Conservation (phyloP, 2,329 filamentous ascomycete genomes). For the Ceratocystis cacaofunesta region DNA sequence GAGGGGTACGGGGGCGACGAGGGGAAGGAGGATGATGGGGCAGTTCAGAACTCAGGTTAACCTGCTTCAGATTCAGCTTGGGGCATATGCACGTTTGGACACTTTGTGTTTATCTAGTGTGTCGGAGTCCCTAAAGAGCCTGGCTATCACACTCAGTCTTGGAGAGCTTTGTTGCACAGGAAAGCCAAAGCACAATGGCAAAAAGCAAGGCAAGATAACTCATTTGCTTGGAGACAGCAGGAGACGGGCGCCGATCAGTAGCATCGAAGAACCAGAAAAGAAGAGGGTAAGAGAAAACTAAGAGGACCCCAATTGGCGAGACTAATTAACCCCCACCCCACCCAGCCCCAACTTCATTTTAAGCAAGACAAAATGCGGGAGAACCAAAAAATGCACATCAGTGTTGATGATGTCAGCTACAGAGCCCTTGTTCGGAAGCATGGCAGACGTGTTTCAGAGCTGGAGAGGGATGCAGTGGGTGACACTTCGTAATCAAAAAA, state of each 20-base stretch:
- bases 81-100: slow-evolving; percentile 7
- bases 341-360: neutral
- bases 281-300: neutral
- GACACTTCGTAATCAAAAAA: slow-evolving; percentile 1
- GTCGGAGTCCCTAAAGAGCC: neutral
- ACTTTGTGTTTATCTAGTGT: neutral
- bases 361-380: neutral
- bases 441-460: slow-evolving; percentile 4
- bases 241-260: neutral
- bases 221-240: neutral
- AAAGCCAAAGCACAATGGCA: neutral
- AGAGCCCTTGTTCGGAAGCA: neutral
- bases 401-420: neutral
- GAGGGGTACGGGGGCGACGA: neutral
- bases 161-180: neutral
- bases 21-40: neutral
- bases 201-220: neutral
- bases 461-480: neutral
- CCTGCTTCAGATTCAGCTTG: slow-evolving; percentile 6
- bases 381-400: neutral
- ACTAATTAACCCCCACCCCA: neutral
- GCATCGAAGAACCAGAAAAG: neutral
- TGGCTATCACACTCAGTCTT: neutral
- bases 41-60: neutral
- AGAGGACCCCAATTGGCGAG: neutral